Evolutionary conservation across 2,329 filamentous ascomycete genomes (phyloP).

Genomic region (Ceratocystis diversiconidia): DNA sequence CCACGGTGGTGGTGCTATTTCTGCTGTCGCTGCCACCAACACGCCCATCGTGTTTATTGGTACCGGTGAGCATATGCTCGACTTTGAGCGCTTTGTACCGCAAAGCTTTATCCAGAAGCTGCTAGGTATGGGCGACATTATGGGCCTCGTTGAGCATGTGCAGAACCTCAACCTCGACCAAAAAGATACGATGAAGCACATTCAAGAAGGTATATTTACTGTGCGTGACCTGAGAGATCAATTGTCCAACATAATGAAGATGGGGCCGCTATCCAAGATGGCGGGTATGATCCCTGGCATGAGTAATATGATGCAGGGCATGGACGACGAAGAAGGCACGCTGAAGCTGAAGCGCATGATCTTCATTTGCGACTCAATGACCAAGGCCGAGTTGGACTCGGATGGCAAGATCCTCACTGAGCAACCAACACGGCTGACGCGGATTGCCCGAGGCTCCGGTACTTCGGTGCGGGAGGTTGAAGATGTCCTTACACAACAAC

Average conservation of each 20-base stretch:
- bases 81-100: conserved; percentile 83
- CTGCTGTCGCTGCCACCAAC: conserved; percentile 86
- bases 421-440: conserved; percentile 82
- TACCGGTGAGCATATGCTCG: conserved; percentile 93
- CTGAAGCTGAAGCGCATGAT: conserved; percentile 95
- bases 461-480: conserved; percentile 88
- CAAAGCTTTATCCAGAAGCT: conserved; percentile 89
- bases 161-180: conserved; percentile 91
- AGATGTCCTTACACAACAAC: conserved; percentile 90
- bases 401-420: conserved; percentile 91
- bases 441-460: conserved; percentile 77
- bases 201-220: conserved; percentile 91
- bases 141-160: conserved; percentile 87
- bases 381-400: conserved; percentile 82
- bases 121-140: conserved; percentile 94
- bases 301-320: conserved; percentile 81
- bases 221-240: conserved; percentile 90
- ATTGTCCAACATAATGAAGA: conserved; percentile 97
- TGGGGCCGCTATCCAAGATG: conserved; percentile 95
- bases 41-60: conserved; percentile 97
- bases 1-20: conserved; percentile 91
- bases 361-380: conserved; percentile 98
- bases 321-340: conserved; percentile 94
- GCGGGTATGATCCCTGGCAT: conserved; percentile 97
- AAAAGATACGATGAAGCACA: conserved; percentile 98